Evolutionary conservation across 1,284 basidiomycete genomes (phyloP).

Genomic region (Apiotrichum gracile): DNA sequence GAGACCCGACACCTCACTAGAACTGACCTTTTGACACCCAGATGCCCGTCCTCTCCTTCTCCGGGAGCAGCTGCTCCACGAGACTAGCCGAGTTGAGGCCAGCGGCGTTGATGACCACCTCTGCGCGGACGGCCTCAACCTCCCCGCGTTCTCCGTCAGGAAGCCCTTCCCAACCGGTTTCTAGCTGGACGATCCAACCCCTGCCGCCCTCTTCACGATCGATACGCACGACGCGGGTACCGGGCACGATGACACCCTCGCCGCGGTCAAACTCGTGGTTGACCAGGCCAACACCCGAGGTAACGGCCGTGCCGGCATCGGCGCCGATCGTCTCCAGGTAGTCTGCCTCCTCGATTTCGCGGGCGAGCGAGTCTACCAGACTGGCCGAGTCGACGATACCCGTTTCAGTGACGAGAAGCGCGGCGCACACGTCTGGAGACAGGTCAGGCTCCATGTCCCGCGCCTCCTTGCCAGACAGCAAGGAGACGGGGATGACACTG

Average conservation of each 20-base stretch:
- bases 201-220: conserved; percentile 52
- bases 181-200: conserved; percentile 58
- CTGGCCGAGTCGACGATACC: conserved; percentile 87
- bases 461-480: conserved; percentile 68
- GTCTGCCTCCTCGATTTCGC: conserved; percentile 56
- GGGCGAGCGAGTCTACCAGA: conserved; percentile 71
- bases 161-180: conserved; percentile 59
- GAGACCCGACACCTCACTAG: too few species aligned
- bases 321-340: conserved; percentile 16
- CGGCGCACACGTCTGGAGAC: conserved; percentile 61
- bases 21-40: conserved; percentile 61
- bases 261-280: conserved; percentile 20
- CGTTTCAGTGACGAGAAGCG: conserved; percentile 77
- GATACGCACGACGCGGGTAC: conserved; percentile 80
- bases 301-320: background rate
- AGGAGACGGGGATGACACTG: conserved; percentile 57
- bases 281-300: conserved; percentile 39
- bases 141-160: conserved; percentile 33
- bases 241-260: conserved; percentile 67
- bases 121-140: conserved; percentile 70
- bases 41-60: conserved; percentile 56
- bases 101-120: conserved; percentile 78
- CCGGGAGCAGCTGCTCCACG: conserved; percentile 63
- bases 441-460: conserved; percentile 76
- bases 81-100: conserved; percentile 71